Evolutionary conservation across 75 land plant genomes (phyloP), one percentile per base, ranked within the genome.

Genomic region (Sequoiadendron giganteum): DNA sequence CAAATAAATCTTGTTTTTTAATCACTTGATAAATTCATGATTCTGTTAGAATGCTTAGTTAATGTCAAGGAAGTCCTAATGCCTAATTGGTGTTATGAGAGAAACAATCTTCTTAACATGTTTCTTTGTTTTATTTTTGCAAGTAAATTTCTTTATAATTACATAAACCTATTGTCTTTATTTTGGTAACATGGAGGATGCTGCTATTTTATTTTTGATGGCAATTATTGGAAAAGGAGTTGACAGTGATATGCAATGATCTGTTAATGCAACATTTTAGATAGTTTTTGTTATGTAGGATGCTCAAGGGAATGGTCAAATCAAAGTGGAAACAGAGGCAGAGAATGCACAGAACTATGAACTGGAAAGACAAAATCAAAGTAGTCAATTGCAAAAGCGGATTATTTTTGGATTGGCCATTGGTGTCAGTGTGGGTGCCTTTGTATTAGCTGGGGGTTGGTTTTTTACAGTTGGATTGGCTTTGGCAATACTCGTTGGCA

Each of bases 401-500:
- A 68, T 98, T 68, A 73, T 98, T 54, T 95, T 92, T 89, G 99
- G 99, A 13, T 88, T 95, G 52, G 95, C 87, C 32, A 94, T 98
- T 85, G 99, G 99, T 36, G 30, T 95, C 54, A 73, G 93, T 55
- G 92, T 87, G 38, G 95, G 99, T 19, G 97, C 94, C 18, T 75
- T 92, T 14, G 95, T 97, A 21, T 72, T 98, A 56, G 97, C 96
- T 83, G 99, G 99, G 48, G 99, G 99, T 72, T 97, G 99, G 99
- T 86, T 96, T 61, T 98, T 98, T 90, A 94, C 99, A 1, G 85
- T 87, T 34, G 92, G 85, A 13, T 2, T 97, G 38, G 92, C 97
- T 36, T 91, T 91, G 54, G 94, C 89, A 18, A 90, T 95, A 34
- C 93, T 94, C 79, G 81, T 88, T 36, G 99, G 91, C 58, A 90